Base-by-base conservation (phyloP, 2,329 filamentous ascomycete species). In the Alternaria postmessia region DNA sequence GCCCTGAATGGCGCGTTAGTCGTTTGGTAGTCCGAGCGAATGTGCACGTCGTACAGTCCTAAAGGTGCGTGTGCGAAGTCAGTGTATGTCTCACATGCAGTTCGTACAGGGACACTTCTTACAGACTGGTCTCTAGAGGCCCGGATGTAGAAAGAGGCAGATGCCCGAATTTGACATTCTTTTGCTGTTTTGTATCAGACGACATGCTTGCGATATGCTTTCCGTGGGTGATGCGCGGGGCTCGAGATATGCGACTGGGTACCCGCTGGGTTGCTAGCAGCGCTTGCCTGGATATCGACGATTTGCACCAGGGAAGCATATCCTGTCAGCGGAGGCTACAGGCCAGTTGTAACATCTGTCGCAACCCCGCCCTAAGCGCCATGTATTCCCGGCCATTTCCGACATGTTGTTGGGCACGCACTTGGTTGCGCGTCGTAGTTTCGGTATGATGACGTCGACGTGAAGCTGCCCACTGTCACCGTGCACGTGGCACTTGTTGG, bases 81-180 rank as follows among this genome's bases (percentile, higher is more conserved):
- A 30, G 28, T 11, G 5, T 11, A 30, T 30, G 28, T 30, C 28
- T 30, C 28, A 7, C 28, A 11, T 30, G 28, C 9, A 11, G 9
- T 30, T 30, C 28, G 9, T 30, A 30, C 9, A 30, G 4, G 4
- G 28, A 30, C 28, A 11, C 11, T 30, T 30, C 28, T 30, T 30
- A 30, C 28, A 81, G 61, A 8, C 71, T 75, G 11, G 79, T 81
- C 36, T 77, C 72, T 56, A 76, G 73, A 1, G 79, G 76, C 0
- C 80, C 80, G 5, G 80, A 81, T 1, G 80, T 81, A 3, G 80
- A 80, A 1, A 81, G 65, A 5, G 78, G 78, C 9, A 81, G 64
- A 62, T 80, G 72, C 0, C 74, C 75, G 41, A 79, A 80, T 54
- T 72, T 79, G 5, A 59, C 49, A 46, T 74, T 67, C 52, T 76